Conservation (phyloP, 129 eudicot genomes). For the Scalesia atractyloides region DNA sequence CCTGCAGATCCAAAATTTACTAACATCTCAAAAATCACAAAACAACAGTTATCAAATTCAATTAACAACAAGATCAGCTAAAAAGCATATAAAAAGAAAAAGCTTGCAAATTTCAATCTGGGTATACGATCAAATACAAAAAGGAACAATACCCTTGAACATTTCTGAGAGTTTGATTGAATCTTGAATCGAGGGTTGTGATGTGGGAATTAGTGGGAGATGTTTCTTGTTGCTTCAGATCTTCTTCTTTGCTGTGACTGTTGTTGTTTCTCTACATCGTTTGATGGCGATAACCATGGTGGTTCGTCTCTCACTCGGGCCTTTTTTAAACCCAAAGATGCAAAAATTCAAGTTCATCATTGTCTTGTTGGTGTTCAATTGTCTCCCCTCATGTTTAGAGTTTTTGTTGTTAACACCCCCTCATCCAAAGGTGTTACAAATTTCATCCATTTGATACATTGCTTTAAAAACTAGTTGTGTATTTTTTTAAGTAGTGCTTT, state of each 20-base stretch:
- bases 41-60: slow-evolving; percentile 23
- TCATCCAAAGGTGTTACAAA: too few species aligned
- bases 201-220: slow-evolving; percentile 38
- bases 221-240: slow-evolving; percentile 36
- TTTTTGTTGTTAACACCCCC: neutral
- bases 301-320: slow-evolving; percentile 30
- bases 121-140: slow-evolving; percentile 14
- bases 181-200: slow-evolving; percentile 79
- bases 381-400: slow-evolving; percentile 5
- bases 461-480: too few species aligned
- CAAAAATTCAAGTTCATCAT: slow-evolving; percentile 36
- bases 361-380: slow-evolving; percentile 17
- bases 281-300: slow-evolving; percentile 38
- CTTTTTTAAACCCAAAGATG: slow-evolving; percentile 35
- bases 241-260: slow-evolving; percentile 45
- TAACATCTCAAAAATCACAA: slow-evolving; percentile 12
- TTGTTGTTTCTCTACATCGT: slow-evolving; percentile 53
- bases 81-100: neutral
- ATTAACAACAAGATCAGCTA: slow-evolving; percentile 18
- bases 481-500: too few species aligned
- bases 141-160: slow-evolving; percentile 66
- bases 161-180: slow-evolving; percentile 88
- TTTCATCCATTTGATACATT: too few species aligned
- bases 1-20: slow-evolving; percentile 41
- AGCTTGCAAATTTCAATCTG: slow-evolving; percentile 18